phyloP scores from a whole-genome alignment of 2,329 filamentous ascomycete genomes.

The Metarhizium album region DNA sequence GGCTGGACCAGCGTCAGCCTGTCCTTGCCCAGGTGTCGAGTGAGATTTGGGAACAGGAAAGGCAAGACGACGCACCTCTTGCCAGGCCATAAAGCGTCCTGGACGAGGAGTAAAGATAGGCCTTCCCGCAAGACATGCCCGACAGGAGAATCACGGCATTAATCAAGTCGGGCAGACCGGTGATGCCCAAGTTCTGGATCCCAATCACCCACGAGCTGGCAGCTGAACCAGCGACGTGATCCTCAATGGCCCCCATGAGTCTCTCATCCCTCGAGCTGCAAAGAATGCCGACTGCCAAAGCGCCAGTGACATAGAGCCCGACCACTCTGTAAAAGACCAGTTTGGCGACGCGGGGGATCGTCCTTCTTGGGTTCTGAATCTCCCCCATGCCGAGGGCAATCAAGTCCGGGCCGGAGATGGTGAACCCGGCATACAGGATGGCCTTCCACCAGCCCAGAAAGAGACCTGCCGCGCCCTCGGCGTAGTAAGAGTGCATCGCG shows the following conservation, averaged over 20 bases:
- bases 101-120: constrained; percentile 37
- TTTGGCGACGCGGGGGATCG: constrained; percentile 60
- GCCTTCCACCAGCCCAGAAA: constrained; percentile 39
- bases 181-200: constrained; percentile 41
- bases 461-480: constrained; percentile 23
- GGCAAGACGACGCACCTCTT: too few relatives aligned
- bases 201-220: constrained; percentile 52
- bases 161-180: constrained; percentile 40
- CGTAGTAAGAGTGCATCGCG: constrained; percentile 23
- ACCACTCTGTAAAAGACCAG: constrained; percentile 64
- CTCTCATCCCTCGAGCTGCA: constrained; percentile 37
- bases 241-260: constrained; percentile 31
- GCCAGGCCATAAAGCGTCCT: too few relatives aligned
- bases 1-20: constrained; percentile 16
- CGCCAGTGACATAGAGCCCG: constrained; percentile 58
- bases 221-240: constrained; percentile 42
- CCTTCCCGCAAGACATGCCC: constrained; percentile 32
- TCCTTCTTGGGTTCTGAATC: constrained; percentile 51
- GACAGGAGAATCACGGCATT: constrained; percentile 53
- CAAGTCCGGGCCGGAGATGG: constrained; percentile 57
- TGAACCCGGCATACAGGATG: constrained; percentile 59
- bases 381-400: constrained; percentile 46
- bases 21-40: background rate
- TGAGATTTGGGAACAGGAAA: too few relatives aligned
- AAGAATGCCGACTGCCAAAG: constrained; percentile 44